Evolutionary conservation across 2,329 filamentous ascomycete species (phyloP).

Genomic region (Curvularia hawaiiensis): DNA sequence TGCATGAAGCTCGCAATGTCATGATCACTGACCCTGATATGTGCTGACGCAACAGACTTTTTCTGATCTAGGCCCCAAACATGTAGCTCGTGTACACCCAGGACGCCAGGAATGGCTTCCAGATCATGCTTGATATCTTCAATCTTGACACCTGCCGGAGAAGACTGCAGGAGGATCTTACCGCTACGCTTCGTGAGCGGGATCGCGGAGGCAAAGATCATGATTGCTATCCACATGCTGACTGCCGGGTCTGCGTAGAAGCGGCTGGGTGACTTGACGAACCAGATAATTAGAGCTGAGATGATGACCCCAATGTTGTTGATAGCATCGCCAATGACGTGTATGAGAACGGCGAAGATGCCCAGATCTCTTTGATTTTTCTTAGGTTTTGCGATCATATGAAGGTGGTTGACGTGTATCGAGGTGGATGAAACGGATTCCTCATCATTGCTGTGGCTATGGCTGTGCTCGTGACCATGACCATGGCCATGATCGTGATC

Average conservation of each 20-base stretch:
- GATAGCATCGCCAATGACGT: slow-evolving; percentile 73
- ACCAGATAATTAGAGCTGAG: slow-evolving; percentile 72
- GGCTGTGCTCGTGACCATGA: slow-evolving; percentile 47
- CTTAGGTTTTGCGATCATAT: slow-evolving; percentile 29
- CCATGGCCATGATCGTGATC: slow-evolving; percentile 51
- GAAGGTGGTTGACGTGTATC: slow-evolving; percentile 35
- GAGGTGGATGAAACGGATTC: slow-evolving; percentile 17
- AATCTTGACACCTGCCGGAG: slow-evolving; percentile 63
- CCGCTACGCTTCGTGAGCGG: slow-evolving; percentile 67
- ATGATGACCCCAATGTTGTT: slow-evolving; percentile 80
- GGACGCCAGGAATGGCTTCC: slow-evolving; percentile 69
- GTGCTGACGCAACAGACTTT: slow-evolving; percentile 72
- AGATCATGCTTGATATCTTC: slow-evolving; percentile 71
- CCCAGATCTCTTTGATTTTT: slow-evolving; percentile 61
- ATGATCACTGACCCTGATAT: slow-evolving; percentile 66
- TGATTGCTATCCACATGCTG: slow-evolving; percentile 71
- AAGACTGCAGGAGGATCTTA: slow-evolving; percentile 70
- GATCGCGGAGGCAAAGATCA: slow-evolving; percentile 69
- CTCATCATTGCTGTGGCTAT: slow-evolving; percentile 28
- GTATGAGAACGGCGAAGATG: slow-evolving; percentile 72
- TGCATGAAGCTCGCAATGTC: slow-evolving; percentile 64
- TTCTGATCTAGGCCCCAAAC: slow-evolving; percentile 75
- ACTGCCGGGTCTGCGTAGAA: slow-evolving; percentile 76
- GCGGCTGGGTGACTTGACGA: slow-evolving; percentile 59
- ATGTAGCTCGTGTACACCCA: slow-evolving; percentile 73